A percentile compares a stretch with the other conserved stretches of the same genome.
These are phyloP conservation scores for Sphagnurus paluster DNA, from an alignment of 1,284 basidiomycete species.

Conservation along the genomic window DNA sequence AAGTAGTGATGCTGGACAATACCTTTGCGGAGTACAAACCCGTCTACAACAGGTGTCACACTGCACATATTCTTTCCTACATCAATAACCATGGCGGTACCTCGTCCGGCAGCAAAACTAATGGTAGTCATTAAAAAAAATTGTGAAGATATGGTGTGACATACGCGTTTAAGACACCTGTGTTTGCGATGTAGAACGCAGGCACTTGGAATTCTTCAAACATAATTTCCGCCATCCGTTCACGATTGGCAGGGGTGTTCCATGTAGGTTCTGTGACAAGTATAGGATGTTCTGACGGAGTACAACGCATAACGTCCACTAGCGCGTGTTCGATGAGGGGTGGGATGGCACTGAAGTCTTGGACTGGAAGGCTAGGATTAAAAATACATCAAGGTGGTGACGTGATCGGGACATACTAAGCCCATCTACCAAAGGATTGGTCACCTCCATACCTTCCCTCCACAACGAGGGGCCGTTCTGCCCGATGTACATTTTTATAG, in stretches of 20 bases:
- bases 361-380: conserved; percentile 40
- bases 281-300: conserved; percentile 84
- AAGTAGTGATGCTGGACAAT: conserved; percentile 5
- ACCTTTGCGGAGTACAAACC: conserved; percentile 97
- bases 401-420: conserved; percentile 61
- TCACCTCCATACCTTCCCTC: conserved; percentile 86
- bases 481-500: conserved; percentile 80
- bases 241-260: conserved; percentile 89
- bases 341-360: conserved; percentile 77
- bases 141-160: conserved; percentile 29
- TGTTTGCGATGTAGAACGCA: conserved; percentile 96
- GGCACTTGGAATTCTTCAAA: conserved; percentile 96
- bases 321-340: conserved; percentile 78
- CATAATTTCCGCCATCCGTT: conserved; percentile 94
- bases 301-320: conserved; percentile 71
- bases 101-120: conserved; percentile 95
- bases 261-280: conserved; percentile 96
- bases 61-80: conserved; percentile 88
- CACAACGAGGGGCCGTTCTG: conserved; percentile 93
- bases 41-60: conserved; percentile 95
- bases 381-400: background rate
- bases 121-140: too few relatives aligned
- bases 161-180: conserved; percentile 92
- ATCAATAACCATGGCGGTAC: conserved; percentile 93
- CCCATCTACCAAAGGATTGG: conserved; percentile 84